Evolutionary conservation across 208 protist genomes (phyloP).

Genomic region (Angomonas ambiguus): DNA sequence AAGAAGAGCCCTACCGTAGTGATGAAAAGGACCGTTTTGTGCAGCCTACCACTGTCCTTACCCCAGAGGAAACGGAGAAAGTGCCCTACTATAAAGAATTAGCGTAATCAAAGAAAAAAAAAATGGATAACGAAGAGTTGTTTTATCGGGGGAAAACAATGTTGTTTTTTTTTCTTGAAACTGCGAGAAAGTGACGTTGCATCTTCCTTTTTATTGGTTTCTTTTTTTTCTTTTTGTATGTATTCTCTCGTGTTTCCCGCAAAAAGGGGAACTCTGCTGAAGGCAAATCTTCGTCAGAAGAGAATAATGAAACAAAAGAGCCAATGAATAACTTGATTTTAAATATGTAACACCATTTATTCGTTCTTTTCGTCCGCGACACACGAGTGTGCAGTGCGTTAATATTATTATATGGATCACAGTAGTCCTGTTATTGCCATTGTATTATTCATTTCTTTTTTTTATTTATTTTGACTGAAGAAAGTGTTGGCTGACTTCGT

Average conservation of each 20-base stretch:
- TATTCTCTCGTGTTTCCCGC: slow-evolving; percentile 8
- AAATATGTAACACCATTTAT: too few species aligned
- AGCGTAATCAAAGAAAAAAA: not conserved
- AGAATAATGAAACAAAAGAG: not conserved
- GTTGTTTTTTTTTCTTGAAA: not conserved
- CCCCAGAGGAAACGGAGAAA: not conserved
- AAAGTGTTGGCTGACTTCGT: too few species aligned
- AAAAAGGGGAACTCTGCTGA: not conserved
- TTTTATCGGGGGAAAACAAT: not conserved
- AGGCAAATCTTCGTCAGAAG: slow-evolving; percentile 2
- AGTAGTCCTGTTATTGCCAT: too few species aligned
- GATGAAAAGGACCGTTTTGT: slow-evolving; percentile 41
- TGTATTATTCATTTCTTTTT: too few species aligned
- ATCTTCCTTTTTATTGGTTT: not conserved
- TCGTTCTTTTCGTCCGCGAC: too few species aligned
- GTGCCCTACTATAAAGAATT: slow-evolving; percentile 16
- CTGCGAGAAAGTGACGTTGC: too few species aligned
- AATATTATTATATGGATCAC: too few species aligned
- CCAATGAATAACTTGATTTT: too few species aligned
- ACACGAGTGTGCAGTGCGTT: too few species aligned
- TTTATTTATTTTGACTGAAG: too few species aligned
- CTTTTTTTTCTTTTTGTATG: slow-evolving; percentile 4
- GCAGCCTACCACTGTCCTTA: slow-evolving; percentile 13
- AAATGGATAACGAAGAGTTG: slow-evolving; percentile 3
- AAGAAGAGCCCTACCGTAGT: slow-evolving; percentile 16